Base-by-base conservation (phyloP, 257 asterid genomes). In the Primulina eburnea region DNA sequence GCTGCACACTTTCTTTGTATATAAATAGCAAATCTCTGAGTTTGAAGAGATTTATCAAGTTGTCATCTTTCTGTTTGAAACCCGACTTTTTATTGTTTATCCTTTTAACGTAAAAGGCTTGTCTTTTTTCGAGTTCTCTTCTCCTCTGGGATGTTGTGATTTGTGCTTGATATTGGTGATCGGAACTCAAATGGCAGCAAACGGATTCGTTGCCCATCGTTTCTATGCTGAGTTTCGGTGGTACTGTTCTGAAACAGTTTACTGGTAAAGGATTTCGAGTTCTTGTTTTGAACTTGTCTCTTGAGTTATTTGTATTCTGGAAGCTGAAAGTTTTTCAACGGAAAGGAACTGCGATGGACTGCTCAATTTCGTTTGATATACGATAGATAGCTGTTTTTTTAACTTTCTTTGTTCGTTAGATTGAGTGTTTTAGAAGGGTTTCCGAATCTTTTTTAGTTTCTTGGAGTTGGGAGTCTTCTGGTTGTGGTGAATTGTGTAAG, bases 161-260 rank as follows among this genome's bases (percentile, higher is more conserved):
- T 50, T 24, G 9, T 40, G 71, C 40, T 71, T 55, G 16, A 18
- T 40, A 17, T 12, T 35, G 21, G 34, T 28, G 55, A 43, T 43
- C 18, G 70, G 56, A 59, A 29, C 72, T 66, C 71, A 58, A 56
- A 89, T 89, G 96, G 90, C 88, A 38, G 78, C 79, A 37, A 79
- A 79, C 61, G 65, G 78, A 53, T 33, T 67, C 58, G 72, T 75
- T 52, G 64, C 69, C 68, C 79, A 78, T 74, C 68, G 70, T 47
- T 79, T 75, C 60, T 77, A 68, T 69, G 67, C 77, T 6, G 77
- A 73, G 77, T 90, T 83, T 81, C 81, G 87, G 74, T 80, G 88
- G 79, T 91, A 89, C 86, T 81, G 92, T 66, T 87, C 92, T 73
- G 89, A 82, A 78, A 73, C 85, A 73, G 87, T 87, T 65, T 81